Conservation (phyloP, 2,329 filamentous ascomycete genomes). For the Biscogniauxia marginata region DNA sequence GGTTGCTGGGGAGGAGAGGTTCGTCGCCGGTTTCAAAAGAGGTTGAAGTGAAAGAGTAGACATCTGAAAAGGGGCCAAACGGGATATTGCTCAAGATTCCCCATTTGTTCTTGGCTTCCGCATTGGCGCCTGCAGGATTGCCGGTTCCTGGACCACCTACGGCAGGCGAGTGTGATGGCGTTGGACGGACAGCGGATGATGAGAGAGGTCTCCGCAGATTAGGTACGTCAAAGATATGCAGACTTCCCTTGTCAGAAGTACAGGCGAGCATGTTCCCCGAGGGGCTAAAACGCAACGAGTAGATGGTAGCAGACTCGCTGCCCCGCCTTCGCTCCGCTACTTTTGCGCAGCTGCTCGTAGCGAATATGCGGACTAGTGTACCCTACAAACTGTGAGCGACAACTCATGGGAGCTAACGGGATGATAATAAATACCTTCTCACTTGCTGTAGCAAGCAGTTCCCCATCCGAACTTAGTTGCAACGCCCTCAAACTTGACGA, state of each 20-base stretch:
- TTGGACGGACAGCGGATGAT: conserved; percentile 12
- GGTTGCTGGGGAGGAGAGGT: conserved; percentile 42
- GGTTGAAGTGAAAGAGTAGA: conserved; percentile 79
- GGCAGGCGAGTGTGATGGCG: conserved; percentile 13
- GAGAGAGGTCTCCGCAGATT: conserved; percentile 42
- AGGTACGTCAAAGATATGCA: conserved; percentile 90
- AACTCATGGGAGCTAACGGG: too few relatives aligned
- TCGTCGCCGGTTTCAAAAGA: conserved; percentile 86
- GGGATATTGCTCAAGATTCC: conserved; percentile 81
- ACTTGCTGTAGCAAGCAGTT: conserved; percentile 84
- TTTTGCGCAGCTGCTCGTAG: conserved; percentile 75
- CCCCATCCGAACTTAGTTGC: conserved; percentile 74
- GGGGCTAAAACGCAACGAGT: conserved; percentile 84
- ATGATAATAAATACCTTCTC: conserved; percentile 57
- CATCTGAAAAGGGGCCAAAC: conserved; percentile 85
- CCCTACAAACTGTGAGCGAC: conserved; percentile 50
- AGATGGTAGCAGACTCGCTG: conserved; percentile 83
- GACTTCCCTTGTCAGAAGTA: conserved; percentile 93
- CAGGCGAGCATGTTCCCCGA: conserved; percentile 78
- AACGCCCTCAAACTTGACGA: conserved; percentile 75
- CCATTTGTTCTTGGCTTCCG: conserved; percentile 71
- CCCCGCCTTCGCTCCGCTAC: conserved; percentile 84
- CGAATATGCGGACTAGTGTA: conserved; percentile 84
- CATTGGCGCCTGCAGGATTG: conserved; percentile 33
- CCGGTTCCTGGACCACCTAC: conserved; percentile 17